Conservation (phyloP, 2,329 filamentous ascomycete genomes). For the Leptographium galeiforme region DNA sequence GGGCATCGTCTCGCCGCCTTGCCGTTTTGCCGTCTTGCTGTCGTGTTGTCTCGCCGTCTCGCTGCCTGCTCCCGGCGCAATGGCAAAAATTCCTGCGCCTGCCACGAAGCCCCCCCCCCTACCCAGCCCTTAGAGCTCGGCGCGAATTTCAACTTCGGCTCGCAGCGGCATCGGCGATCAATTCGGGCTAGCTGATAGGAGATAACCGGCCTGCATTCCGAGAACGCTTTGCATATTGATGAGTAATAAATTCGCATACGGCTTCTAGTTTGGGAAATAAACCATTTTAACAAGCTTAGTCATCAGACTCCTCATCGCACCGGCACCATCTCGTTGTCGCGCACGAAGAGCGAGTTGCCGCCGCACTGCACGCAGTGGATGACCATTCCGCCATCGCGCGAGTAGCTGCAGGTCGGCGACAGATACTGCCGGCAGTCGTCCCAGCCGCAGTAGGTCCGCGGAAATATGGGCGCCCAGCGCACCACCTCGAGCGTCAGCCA, state of each 20-base stretch:
- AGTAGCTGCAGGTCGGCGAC: not conserved
- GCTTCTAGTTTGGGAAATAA: not conserved
- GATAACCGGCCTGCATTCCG: not conserved
- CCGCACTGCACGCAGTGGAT: conserved; percentile 3
- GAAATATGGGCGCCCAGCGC: not conserved
- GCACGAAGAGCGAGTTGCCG: conserved; percentile 1
- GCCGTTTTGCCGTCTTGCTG: too few species aligned
- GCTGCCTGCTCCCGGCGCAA: not conserved
- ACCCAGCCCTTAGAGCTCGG: not conserved
- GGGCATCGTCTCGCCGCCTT: too few species aligned
- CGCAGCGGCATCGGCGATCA: not conserved
- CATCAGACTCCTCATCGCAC: not conserved
- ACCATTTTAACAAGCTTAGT: too few species aligned
- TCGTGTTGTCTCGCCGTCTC: not conserved
- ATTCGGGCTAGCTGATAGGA: not conserved
- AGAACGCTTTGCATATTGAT: too few species aligned
- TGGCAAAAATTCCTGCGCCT: not conserved
- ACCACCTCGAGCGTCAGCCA: conserved; percentile 4
- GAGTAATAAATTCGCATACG: not conserved
- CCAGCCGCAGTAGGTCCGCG: conserved; percentile 5
- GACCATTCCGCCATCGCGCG: not conserved
- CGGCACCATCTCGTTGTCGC: not conserved
- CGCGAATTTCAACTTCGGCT: not conserved
- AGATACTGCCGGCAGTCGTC: conserved; percentile 7
- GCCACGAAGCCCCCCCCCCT: too few species aligned